These are phyloP conservation scores for Phoma sp. DNA, from an alignment of 2,329 filamentous ascomycete species.

Conservation along the genomic window DNA sequence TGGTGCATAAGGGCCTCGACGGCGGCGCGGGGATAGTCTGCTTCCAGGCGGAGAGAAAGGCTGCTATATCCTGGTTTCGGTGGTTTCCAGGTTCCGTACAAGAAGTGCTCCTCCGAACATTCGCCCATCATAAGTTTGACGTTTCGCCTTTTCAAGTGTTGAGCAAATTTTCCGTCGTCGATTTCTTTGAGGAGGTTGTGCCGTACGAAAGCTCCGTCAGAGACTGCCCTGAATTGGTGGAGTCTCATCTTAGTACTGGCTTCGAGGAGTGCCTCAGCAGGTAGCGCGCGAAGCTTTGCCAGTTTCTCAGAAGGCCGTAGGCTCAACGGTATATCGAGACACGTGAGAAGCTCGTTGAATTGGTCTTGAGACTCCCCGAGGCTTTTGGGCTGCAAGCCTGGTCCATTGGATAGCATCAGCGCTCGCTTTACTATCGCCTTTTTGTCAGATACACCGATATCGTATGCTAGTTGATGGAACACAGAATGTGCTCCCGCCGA, in stretches of 20 bases:
- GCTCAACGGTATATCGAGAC: constrained; percentile 51
- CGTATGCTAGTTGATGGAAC: constrained; percentile 64
- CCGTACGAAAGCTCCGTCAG: constrained; percentile 57
- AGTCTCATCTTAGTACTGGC: constrained; percentile 52
- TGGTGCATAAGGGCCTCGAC: constrained; percentile 53
- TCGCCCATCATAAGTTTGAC: constrained; percentile 61
- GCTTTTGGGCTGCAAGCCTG: constrained; percentile 59
- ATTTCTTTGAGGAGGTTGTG: constrained; percentile 53
- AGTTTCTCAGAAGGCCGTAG: constrained; percentile 55
- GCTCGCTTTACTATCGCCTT: constrained; percentile 58
- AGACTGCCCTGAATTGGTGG: constrained; percentile 62
- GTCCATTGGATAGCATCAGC: constrained; percentile 62
- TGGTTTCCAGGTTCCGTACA: constrained; percentile 59
- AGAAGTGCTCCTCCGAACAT: constrained; percentile 59
- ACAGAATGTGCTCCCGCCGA: constrained; percentile 63
- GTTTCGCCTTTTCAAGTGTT: constrained; percentile 51
- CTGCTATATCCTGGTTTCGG: constrained; percentile 51
- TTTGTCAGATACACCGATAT: constrained; percentile 56
- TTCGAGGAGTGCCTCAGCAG: constrained; percentile 50
- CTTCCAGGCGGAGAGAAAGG: constrained; percentile 55
- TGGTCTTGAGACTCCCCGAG: constrained; percentile 56
- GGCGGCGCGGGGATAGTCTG: constrained; percentile 57
- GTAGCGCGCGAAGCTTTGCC: constrained; percentile 49
- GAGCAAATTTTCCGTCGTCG: constrained; percentile 56
- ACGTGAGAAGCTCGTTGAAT: constrained; percentile 57